Evolutionary conservation across 169 alveolate species (phyloP), one percentile per base, ranked within the genome.

Genomic region (Eimeria sp.): DNA sequence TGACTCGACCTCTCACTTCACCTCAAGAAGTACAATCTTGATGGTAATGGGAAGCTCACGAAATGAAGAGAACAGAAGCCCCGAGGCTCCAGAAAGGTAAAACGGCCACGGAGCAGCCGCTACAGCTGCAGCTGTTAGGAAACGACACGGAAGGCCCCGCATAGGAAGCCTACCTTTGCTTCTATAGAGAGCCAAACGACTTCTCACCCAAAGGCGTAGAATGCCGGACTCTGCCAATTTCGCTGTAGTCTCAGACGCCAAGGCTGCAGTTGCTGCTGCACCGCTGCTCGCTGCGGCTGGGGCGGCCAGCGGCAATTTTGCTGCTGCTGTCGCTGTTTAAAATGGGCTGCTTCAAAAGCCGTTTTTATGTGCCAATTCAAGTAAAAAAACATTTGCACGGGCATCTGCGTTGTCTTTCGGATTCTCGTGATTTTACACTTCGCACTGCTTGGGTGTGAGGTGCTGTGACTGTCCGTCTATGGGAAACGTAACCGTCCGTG

Each of bases 131-230:
- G 93, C 93, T 87, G 93, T 63, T 87, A 63, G 93, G 93, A 87
- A 57, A 87, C 82, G 93, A 87, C 93, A 63, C 83, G 93, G 82
- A 87, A 87, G 82, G 82, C 93, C 78, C 83, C 82, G 63, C 78
- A 57, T 57, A 63, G 93, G 72, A 87, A 57, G 93, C 93, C 93
- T 57, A 43, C 93, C 93, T 87, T 87, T 87, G 93, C 93, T 87
- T 87, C 78, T 61, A 63, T 34, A 87, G 93, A 83, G 93, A 87
- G 93, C 93, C 93, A 87, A 87, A 61, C 93, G 93, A 87, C 93
- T 87, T 87, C 93, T 87, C 93, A 87, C 93, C 93, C 93, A 87
- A 87, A 61, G 93, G 93, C 93, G 93, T 57, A 87, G 93, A 87
- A 87, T 87, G 93, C 93, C 93, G 82, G 93, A 87, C 93, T 87